Percentiles rank a stretch among this genome's conserved stretches.
Conservation (phyloP, 768 basidiomycete species). For the Porphyrellus cyaneotinctus region DNA sequence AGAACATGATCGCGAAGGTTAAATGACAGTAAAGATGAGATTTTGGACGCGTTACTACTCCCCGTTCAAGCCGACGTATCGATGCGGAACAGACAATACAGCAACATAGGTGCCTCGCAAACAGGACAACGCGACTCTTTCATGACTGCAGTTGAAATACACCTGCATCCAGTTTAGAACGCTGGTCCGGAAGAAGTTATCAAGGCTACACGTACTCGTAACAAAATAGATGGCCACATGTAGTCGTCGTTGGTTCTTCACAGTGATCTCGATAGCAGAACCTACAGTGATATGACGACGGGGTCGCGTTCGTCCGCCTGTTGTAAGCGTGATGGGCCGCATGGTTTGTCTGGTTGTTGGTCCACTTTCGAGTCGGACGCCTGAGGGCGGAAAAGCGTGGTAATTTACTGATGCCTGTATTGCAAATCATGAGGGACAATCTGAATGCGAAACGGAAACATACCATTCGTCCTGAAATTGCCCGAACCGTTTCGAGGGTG, state of each 20-base stretch:
- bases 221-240: slow-evolving; percentile 65
- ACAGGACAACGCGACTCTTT: slow-evolving; percentile 48
- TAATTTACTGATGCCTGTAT: slow-evolving; percentile 27
- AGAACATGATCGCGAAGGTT: background rate
- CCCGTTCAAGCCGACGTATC: slow-evolving; percentile 33
- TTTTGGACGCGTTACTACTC: background rate
- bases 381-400: slow-evolving; percentile 31
- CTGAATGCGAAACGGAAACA: background rate
- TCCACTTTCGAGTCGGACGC: slow-evolving; percentile 17
- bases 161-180: slow-evolving; percentile 33
- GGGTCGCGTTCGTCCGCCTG: slow-evolving; percentile 8
- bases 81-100: slow-evolving; percentile 55
- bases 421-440: background rate
- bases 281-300: slow-evolving; percentile 42
- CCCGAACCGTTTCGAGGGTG: slow-evolving; percentile 13
- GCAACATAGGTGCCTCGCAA: slow-evolving; percentile 46
- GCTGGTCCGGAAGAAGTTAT: background rate
- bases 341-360: slow-evolving; percentile 11
- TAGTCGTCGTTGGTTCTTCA: slow-evolving; percentile 53
- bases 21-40: background rate
- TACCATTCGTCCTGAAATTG: slow-evolving; percentile 21
- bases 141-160: slow-evolving; percentile 49
- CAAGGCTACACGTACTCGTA: slow-evolving; percentile 32
- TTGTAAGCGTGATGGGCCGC: background rate
- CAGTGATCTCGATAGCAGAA: slow-evolving; percentile 47